phyloP scores from a whole-genome alignment of 768 basidiomycete species.

The Leccinum arenicola region DNA sequence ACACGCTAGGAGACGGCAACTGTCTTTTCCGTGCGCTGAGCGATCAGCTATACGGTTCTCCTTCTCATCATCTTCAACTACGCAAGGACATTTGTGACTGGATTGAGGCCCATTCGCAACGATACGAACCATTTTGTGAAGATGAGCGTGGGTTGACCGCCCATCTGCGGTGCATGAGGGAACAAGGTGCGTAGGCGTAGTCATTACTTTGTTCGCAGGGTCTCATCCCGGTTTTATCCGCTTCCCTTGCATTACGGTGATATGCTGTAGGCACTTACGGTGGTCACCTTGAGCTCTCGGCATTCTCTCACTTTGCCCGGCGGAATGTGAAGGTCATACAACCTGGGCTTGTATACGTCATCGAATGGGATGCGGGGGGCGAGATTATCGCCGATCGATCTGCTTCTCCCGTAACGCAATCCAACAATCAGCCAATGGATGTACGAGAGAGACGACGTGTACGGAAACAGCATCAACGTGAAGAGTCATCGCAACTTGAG shows the following conservation, averaged over 20 bases:
- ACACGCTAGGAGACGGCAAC: conserved; percentile 87
- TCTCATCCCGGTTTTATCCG: conserved; percentile 9
- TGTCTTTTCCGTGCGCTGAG: conserved; percentile 90
- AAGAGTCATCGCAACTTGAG: conserved; percentile 22
- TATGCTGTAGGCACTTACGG: conserved; percentile 72
- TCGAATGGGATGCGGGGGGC: conserved; percentile 71
- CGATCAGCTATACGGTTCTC: conserved; percentile 82
- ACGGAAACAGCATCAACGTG: conserved; percentile 36
- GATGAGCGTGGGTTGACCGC: conserved; percentile 72
- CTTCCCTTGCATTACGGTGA: conserved; percentile 12
- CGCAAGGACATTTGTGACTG: conserved; percentile 80
- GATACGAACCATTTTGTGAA: conserved; percentile 88
- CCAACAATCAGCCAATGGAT: conserved; percentile 25
- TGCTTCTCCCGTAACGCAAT: conserved; percentile 26
- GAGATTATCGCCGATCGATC: conserved; percentile 34
- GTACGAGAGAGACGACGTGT: conserved; percentile 45
- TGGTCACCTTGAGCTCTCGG: conserved; percentile 90
- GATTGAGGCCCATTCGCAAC: conserved; percentile 63
- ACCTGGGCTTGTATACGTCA: conserved; percentile 87
- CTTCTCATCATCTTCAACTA: conserved; percentile 63
- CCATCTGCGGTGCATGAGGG: conserved; percentile 75
- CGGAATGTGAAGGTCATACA: conserved; percentile 90
- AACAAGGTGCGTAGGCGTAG: conserved; percentile 52
- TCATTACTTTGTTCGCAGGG: conserved; percentile 1
- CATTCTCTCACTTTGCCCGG: conserved; percentile 78